Evolutionary conservation across 2,329 filamentous ascomycete genomes (phyloP).

Genomic region (Pseudofabraea citricarpa): DNA sequence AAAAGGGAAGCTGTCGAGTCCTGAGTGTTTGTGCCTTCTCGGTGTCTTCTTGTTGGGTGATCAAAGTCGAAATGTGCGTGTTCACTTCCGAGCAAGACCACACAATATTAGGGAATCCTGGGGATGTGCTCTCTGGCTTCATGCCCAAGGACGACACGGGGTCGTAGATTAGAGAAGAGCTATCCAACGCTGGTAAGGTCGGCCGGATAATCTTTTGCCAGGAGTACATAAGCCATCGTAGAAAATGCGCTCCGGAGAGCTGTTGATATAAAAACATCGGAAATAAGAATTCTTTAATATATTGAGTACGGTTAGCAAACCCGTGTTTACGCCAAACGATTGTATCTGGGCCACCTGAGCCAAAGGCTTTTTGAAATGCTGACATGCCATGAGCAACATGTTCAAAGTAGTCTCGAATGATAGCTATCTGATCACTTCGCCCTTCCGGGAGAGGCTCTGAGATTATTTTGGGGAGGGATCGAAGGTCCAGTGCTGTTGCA

Average conservation of each 20-base stretch:
- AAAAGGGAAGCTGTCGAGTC: too few relatives aligned
- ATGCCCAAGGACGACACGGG: not conserved
- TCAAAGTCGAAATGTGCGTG: not conserved
- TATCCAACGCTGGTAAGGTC: not conserved
- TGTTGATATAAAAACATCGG: not conserved
- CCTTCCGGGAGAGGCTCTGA: not conserved
- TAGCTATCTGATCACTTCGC: not conserved
- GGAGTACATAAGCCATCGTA: not conserved
- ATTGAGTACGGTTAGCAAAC: not conserved
- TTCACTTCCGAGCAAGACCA: not conserved
- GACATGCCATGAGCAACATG: not conserved
- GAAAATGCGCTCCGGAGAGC: not conserved
- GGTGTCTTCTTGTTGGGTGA: not conserved
- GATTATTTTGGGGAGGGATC: not conserved
- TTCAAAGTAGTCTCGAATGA: conserved; percentile 1
- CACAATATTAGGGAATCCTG: not conserved
- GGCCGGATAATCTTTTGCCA: not conserved
- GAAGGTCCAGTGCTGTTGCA: not conserved
- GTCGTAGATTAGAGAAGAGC: not conserved
- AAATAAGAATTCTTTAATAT: conserved; percentile 1
- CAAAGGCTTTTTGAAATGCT: not conserved
- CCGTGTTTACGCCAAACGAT: not conserved
- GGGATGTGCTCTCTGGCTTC: not conserved
- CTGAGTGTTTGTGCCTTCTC: not conserved
- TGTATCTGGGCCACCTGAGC: not conserved